Conservation (phyloP, 208 protist genomes). For the Willaertia magna region DNA sequence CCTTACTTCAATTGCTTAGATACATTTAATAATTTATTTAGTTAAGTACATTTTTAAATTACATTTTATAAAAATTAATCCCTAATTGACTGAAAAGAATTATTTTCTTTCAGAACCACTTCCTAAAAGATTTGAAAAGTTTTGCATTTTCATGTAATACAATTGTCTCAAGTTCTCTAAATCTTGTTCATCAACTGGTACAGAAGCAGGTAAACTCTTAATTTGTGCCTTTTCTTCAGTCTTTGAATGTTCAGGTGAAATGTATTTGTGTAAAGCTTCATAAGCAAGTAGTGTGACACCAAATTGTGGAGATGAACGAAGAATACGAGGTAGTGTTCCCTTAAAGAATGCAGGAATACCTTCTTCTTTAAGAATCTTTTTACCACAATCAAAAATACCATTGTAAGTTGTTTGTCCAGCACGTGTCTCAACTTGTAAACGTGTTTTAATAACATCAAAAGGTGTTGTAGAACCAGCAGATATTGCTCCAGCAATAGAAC, state of each 20-base stretch:
- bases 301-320: constrained; percentile 41
- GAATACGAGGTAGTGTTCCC: constrained; percentile 33
- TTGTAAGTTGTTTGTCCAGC: constrained; percentile 35
- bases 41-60: no score
- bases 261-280: constrained; percentile 30
- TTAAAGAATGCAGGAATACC: constrained; percentile 41
- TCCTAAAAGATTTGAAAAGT: background rate
- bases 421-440: constrained; percentile 43
- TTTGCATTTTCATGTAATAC: background rate
- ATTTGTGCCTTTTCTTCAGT: background rate
- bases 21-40: no score
- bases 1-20: no score
- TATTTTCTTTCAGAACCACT: no score
- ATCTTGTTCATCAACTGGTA: background rate
- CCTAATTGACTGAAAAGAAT: no score
- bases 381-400: constrained; percentile 37
- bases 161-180: background rate
- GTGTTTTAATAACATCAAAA: constrained; percentile 48
- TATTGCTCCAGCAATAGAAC: constrained; percentile 33
- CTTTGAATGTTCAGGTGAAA: background rate
- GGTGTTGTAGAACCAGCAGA: constrained; percentile 35
- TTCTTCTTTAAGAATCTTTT: constrained; percentile 30
- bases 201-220: background rate
- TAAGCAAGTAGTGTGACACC: constrained; percentile 44
- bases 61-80: no score